Evolutionary conservation across 345 rosid species (phyloP), one percentile per base, ranked within the genome.

Genomic region (Physaria fendleri): DNA sequence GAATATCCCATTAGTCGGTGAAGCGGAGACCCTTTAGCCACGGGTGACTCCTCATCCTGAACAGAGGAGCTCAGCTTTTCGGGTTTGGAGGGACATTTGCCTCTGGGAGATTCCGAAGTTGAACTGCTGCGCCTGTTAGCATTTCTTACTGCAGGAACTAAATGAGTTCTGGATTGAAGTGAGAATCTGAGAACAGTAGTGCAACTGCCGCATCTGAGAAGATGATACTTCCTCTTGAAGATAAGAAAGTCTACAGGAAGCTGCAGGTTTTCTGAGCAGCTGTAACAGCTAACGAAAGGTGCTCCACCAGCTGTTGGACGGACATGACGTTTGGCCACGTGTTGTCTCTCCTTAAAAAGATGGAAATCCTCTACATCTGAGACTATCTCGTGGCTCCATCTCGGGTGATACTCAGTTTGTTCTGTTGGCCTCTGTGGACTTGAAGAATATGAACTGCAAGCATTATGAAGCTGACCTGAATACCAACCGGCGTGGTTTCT

Each of bases 1-100:
- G 88, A 70, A 74, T 86, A 92, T 35, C 98, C 97, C 95, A 92
- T 84, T 30, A 92, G 82, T 56, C 57, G 68, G 69, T 92, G 98
- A 62, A 92, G 93, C 2, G 83, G 90, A 6, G 84, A 84, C 61
- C 82, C 75, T 45, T 72, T 71, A 58, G 66, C 61, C 42, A 63
- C 75, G 39, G 68, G 68, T 50, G 58, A 38, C 64, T 77, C 78
- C 62, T 79, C 75, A 12, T 56, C 47, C 22, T 40, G 47, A 38
- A 38, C 72, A 60, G 77, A 85, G 9, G 85, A 59, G 45, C 74
- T 61, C 24, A 13, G 59, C 18, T 39, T 78, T 64, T 74, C 72
- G 2, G 73, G 28, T 33, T 40, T 45, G 65, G 72, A 62, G 16
- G 20, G 41, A 53, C 37, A 62, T 61, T 23, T 37, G 38, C 57